Evolutionary conservation across 352 stramenopile genomes (phyloP).

Genomic region (Pythium apleroticum): DNA sequence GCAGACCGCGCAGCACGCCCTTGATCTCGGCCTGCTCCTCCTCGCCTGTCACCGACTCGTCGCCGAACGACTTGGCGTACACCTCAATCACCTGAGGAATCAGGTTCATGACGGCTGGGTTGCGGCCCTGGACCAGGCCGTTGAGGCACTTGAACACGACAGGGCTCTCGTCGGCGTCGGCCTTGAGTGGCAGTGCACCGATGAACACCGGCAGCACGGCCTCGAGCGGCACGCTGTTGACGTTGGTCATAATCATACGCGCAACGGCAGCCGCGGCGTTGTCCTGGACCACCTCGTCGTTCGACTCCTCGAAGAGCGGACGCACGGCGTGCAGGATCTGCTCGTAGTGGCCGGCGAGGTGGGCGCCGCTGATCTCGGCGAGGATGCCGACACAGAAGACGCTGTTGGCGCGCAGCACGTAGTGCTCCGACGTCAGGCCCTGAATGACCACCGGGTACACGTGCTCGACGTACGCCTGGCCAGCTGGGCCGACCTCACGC

Average conservation of each 20-base stretch:
- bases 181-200: constrained; percentile 92
- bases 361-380: constrained; percentile 76
- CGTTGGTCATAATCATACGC: constrained; percentile 91
- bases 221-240: constrained; percentile 82
- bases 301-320: constrained; percentile 87
- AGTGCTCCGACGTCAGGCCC: constrained; percentile 89
- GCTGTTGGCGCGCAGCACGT: constrained; percentile 93
- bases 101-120: constrained; percentile 69
- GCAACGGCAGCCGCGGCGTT: constrained; percentile 93
- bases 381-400: constrained; percentile 94
- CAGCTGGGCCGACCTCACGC: constrained; percentile 82
- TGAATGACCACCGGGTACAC: constrained; percentile 92
- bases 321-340: constrained; percentile 90
- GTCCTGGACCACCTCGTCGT: constrained; percentile 89
- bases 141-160: constrained; percentile 95
- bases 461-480: constrained; percentile 83
- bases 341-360: constrained; percentile 86
- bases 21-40: constrained; percentile 76
- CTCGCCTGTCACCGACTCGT: constrained; percentile 68
- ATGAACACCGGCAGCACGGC: constrained; percentile 95
- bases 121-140: constrained; percentile 90
- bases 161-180: constrained; percentile 95
- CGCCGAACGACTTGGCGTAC: constrained; percentile 71
- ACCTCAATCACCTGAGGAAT: constrained; percentile 78
- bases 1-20: constrained; percentile 58